Evolutionary conservation across 176 grass and related monocot species (phyloP).

Genomic region (Carex littledalei): DNA sequence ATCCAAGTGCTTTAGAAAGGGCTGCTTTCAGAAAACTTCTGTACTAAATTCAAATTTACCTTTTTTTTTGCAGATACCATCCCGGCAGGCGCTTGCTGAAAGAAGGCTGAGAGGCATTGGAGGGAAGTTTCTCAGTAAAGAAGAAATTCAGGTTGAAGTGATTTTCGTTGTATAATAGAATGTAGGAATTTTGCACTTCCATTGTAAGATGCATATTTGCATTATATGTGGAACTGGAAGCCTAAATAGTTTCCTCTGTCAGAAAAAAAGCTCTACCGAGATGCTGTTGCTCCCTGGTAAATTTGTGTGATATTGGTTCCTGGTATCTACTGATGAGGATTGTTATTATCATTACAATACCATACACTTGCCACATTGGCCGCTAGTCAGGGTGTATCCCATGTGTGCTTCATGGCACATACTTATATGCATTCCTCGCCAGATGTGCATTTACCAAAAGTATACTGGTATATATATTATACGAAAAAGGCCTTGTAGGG

Average conservation of each 20-base stretch:
- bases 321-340: not conserved
- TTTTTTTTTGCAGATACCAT: slow-evolving; percentile 45
- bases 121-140: slow-evolving; percentile 85
- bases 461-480: not conserved
- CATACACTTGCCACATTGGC: not conserved
- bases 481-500: not conserved
- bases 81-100: slow-evolving; percentile 78
- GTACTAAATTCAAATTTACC: slow-evolving; percentile 7
- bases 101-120: slow-evolving; percentile 63
- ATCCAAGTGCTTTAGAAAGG: not conserved
- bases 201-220: not conserved
- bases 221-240: not conserved
- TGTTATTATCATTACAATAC: not conserved
- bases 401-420: not conserved
- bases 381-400: not conserved
- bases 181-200: slow-evolving; percentile 10
- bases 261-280: not conserved
- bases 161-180: not conserved
- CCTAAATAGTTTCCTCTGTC: not conserved
- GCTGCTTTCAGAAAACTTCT: not conserved
- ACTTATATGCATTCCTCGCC: not conserved
- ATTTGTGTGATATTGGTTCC: not conserved
- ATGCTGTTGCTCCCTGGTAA: not conserved
- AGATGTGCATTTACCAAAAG: not conserved
- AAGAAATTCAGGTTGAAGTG: slow-evolving; percentile 55